phyloP scores from a whole-genome alignment of 352 stramenopile species.

The Pythium aristosporum region DNA sequence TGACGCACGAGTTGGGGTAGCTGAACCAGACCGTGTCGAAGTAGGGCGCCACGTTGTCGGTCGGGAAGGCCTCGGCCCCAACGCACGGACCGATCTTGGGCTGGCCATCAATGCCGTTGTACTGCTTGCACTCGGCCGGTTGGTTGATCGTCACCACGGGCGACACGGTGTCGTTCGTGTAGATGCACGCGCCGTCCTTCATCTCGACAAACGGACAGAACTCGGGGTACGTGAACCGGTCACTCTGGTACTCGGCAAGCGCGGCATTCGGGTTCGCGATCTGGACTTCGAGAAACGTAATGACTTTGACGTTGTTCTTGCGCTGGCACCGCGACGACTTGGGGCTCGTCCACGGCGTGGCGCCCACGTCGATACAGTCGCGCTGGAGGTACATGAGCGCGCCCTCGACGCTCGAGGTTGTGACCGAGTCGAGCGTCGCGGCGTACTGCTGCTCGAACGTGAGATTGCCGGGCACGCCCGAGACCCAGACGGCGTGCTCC shows the following conservation, averaged over 20 bases:
- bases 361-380: constrained; percentile 77
- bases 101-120: constrained; percentile 43
- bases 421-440: constrained; percentile 77
- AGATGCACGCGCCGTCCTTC: constrained; percentile 57
- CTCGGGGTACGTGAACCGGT: constrained; percentile 61
- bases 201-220: constrained; percentile 58
- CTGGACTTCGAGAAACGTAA: constrained; percentile 40
- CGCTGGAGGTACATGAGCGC: constrained; percentile 87
- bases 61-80: constrained; percentile 38
- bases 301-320: constrained; percentile 41
- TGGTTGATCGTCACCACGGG: constrained; percentile 14
- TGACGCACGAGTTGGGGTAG: constrained; percentile 60
- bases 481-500: constrained; percentile 46
- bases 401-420: constrained; percentile 75
- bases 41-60: constrained; percentile 63
- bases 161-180: constrained; percentile 14
- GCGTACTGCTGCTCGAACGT: constrained; percentile 49
- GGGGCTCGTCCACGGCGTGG: constrained; percentile 27
- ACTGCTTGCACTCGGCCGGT: constrained; percentile 42
- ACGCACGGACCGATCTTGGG: constrained; percentile 53
- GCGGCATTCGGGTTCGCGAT: constrained; percentile 33
- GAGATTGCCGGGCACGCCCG: constrained; percentile 29
- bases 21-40: constrained; percentile 81
- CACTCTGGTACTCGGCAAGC: constrained; percentile 37
- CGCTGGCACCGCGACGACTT: constrained; percentile 16